phyloP scores from a whole-genome alignment of 2,329 filamentous ascomycete species.

The Botrytis paeoniae region DNA sequence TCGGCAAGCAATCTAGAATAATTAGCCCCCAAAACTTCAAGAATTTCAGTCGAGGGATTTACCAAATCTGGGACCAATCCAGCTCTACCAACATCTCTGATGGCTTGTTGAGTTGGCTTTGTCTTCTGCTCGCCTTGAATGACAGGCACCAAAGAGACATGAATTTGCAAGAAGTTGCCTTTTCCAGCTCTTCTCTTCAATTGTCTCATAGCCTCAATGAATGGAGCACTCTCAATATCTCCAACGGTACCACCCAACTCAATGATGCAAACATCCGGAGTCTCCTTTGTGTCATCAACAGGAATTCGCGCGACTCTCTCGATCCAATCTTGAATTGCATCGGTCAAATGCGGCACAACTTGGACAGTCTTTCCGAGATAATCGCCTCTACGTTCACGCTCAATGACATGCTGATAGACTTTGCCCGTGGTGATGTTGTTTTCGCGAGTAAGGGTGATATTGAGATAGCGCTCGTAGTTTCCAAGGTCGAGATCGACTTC shows the following conservation, averaged over 20 bases:
- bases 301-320: slow-evolving; percentile 80
- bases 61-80: slow-evolving; percentile 64
- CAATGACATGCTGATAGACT: slow-evolving; percentile 86
- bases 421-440: slow-evolving; percentile 98
- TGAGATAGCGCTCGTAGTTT: slow-evolving; percentile 79
- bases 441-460: slow-evolving; percentile 74
- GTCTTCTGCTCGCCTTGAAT: slow-evolving; percentile 76
- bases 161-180: slow-evolving; percentile 82
- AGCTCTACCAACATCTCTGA: slow-evolving; percentile 54
- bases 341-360: slow-evolving; percentile 87
- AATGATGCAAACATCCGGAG: slow-evolving; percentile 90
- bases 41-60: slow-evolving; percentile 21
- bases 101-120: slow-evolving; percentile 91
- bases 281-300: slow-evolving; percentile 77
- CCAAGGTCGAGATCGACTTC: slow-evolving; percentile 73
- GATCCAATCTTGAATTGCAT: slow-evolving; percentile 91
- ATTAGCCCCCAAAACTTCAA: slow-evolving; percentile 11
- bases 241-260: slow-evolving; percentile 68
- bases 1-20: slow-evolving; percentile 77
- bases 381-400: slow-evolving; percentile 56
- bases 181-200: slow-evolving; percentile 68
- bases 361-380: slow-evolving; percentile 89
- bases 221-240: slow-evolving; percentile 84
- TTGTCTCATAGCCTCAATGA: slow-evolving; percentile 82
- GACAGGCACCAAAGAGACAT: slow-evolving; percentile 84